Percentiles rank a stretch among this genome's conserved stretches.
Conservation (phyloP, 306 rosid species). For the Cucurbita ficifolia region DNA sequence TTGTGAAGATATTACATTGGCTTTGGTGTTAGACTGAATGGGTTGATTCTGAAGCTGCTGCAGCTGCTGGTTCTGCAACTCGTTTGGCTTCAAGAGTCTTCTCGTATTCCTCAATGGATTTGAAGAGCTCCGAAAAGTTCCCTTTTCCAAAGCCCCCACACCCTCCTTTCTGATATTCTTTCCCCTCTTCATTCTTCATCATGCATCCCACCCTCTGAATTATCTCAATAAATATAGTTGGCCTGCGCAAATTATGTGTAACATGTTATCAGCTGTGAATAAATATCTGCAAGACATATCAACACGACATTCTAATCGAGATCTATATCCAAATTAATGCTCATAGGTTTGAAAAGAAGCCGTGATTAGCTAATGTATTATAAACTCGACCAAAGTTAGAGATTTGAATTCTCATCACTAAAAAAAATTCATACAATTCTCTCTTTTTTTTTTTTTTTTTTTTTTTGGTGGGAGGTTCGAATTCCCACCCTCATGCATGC, state of each 20-base stretch:
- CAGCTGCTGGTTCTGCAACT: constrained; percentile 12
- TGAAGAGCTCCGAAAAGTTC: constrained; percentile 91
- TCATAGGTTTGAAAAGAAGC: background rate
- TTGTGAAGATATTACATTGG: background rate
- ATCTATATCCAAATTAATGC: background rate
- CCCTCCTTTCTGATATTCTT: constrained; percentile 67
- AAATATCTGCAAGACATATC: background rate
- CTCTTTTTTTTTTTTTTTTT: background rate
- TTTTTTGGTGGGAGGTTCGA: background rate
- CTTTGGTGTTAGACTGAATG: background rate
- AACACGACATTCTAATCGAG: background rate
- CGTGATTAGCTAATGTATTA: background rate
- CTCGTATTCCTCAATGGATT: constrained; percentile 88
- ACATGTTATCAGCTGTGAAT: background rate
- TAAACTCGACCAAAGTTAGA: background rate
- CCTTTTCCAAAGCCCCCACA: constrained; percentile 99
- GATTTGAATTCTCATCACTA: background rate
- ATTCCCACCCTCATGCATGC: background rate
- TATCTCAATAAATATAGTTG: constrained; percentile 81
- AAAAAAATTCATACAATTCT: background rate
- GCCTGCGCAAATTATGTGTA: constrained; percentile 31
- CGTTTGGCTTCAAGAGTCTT: constrained; percentile 56
- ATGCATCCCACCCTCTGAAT: constrained; percentile 92
- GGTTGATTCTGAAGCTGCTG: constrained; percentile 13
- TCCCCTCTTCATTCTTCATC: constrained; percentile 65